Evolutionary conservation across 768 basidiomycete species (phyloP).

Genomic region (Lactifluus pinguis): DNA sequence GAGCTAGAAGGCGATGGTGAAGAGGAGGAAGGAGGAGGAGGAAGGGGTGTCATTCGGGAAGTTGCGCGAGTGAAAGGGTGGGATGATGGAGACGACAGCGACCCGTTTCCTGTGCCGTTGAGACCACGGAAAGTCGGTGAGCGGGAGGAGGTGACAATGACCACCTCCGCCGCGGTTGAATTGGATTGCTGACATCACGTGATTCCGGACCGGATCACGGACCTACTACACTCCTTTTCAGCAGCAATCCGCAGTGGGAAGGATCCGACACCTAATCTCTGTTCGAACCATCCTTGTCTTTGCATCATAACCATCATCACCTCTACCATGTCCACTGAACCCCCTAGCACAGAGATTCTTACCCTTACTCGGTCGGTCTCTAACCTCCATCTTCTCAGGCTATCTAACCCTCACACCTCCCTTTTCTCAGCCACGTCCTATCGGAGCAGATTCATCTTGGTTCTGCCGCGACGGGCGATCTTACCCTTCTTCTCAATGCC

Average conservation of each 20-base stretch:
- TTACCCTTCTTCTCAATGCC: constrained; percentile 88
- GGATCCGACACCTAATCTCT: constrained; percentile 3
- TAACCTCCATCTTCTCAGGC: background rate
- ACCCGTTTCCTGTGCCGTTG: constrained; percentile 59
- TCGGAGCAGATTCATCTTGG: constrained; percentile 79
- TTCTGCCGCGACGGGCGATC: constrained; percentile 78
- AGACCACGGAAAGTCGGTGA: constrained; percentile 60
- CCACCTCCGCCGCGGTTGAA: constrained; percentile 30
- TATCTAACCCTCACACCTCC: background rate
- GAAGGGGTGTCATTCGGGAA: background rate
- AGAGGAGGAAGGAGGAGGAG: constrained; percentile 20
- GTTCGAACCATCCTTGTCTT: background rate
- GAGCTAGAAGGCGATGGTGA: constrained; percentile 27
- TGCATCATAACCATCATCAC: constrained; percentile 5
- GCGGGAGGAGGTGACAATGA: constrained; percentile 37
- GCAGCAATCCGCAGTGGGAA: background rate
- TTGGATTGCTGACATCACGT: constrained; percentile 55
- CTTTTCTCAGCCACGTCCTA: constrained; percentile 67
- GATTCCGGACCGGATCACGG: constrained; percentile 1
- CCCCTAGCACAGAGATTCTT: constrained; percentile 79
- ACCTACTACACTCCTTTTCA: constrained; percentile 6
- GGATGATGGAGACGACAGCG: constrained; percentile 55
- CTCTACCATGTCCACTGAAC: constrained; percentile 27
- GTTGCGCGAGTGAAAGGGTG: constrained; percentile 5
- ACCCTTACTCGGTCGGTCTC: constrained; percentile 76